phyloP scores from a whole-genome alignment of 257 asterid species.

The Cruciata laevipes region DNA sequence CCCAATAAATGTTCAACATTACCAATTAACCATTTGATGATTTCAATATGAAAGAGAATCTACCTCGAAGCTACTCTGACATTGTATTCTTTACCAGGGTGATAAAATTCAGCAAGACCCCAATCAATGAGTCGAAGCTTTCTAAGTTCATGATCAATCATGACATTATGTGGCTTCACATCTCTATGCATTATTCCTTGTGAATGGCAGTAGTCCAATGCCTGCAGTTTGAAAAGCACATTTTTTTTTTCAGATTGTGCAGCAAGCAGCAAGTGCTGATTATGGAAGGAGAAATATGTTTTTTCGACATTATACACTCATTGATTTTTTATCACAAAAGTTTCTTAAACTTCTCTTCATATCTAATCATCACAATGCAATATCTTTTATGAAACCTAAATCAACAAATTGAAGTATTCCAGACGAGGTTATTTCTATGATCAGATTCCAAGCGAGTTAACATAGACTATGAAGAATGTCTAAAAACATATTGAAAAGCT shows the following conservation, averaged over 20 bases:
- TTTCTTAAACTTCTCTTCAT: not conserved
- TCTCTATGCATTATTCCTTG: constrained; percentile 5
- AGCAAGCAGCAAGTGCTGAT: not conserved
- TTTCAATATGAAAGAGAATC: not conserved
- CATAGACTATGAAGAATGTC: not conserved
- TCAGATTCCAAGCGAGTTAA: not conserved
- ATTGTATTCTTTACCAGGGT: constrained; percentile 5
- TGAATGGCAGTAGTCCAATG: constrained; percentile 4
- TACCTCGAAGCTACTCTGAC: constrained; percentile 2
- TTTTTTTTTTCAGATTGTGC: not conserved
- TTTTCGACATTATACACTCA: not conserved
- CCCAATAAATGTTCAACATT: not conserved
- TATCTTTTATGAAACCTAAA: not conserved
- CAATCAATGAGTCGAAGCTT: constrained; percentile 1
- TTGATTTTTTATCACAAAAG: not conserved
- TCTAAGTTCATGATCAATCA: constrained; percentile 4
- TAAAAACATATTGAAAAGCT: not conserved
- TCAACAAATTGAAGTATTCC: not conserved
- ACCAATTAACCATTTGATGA: not conserved
- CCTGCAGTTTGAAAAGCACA: not conserved
- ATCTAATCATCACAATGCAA: not conserved
- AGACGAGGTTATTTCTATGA: not conserved
- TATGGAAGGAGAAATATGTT: not conserved
- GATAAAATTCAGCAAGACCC: constrained; percentile 4
- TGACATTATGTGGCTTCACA: constrained; percentile 6